Conservation (phyloP, 768 basidiomycete genomes). For the Pulveroboletus sp. region DNA sequence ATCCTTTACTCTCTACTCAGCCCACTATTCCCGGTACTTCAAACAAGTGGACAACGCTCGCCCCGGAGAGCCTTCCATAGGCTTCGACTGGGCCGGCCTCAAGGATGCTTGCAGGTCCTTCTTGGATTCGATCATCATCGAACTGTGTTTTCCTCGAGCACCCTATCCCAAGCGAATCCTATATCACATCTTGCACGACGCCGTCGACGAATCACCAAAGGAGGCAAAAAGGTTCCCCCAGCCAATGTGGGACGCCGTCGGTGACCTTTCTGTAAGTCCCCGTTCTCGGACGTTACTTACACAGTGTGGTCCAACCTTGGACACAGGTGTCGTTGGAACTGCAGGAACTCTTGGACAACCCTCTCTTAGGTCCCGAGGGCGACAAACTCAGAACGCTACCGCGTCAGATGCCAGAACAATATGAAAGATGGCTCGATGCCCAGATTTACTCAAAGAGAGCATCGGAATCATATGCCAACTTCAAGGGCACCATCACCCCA, state of each 20-base stretch:
- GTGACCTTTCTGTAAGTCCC: constrained; percentile 70
- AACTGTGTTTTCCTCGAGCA: constrained; percentile 72
- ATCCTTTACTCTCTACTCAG: constrained; percentile 35
- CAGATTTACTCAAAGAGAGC: constrained; percentile 61
- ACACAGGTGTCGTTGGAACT: constrained; percentile 62
- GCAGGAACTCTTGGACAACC: constrained; percentile 60
- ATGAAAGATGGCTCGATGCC: constrained; percentile 68
- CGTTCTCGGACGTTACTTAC: background rate
- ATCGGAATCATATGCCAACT: constrained; percentile 45
- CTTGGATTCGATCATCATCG: constrained; percentile 80
- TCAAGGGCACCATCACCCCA: constrained; percentile 57
- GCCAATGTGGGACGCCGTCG: constrained; percentile 76
- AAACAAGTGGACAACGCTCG: constrained; percentile 41
- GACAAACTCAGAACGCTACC: constrained; percentile 48
- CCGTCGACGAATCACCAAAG: constrained; percentile 67
- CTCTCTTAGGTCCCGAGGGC: constrained; percentile 56
- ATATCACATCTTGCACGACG: constrained; percentile 65
- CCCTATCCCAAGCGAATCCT: constrained; percentile 66
- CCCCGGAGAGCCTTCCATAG: constrained; percentile 47
- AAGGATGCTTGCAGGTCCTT: constrained; percentile 71
- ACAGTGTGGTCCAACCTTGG: background rate
- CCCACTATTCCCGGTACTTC: constrained; percentile 72
- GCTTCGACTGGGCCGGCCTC: constrained; percentile 65
- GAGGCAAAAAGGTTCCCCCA: constrained; percentile 79
- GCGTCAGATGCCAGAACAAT: constrained; percentile 57